These are phyloP conservation scores for Stemphylium vesicarium DNA, from an alignment of 2,329 filamentous ascomycete species.

Conservation along the genomic window DNA sequence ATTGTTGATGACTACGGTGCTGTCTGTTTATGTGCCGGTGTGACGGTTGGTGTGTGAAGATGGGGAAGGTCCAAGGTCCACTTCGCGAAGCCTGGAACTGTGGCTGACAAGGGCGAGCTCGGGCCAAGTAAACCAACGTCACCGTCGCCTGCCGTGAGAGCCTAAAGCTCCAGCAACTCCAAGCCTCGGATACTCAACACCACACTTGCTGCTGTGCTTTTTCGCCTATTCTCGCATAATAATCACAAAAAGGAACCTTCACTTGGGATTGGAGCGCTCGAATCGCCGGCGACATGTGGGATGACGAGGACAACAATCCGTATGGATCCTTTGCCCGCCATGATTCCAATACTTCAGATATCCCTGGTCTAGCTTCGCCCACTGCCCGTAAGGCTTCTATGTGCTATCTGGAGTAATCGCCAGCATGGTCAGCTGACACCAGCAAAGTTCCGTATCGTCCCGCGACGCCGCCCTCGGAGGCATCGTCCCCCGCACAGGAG, in stretches of 20 bases:
- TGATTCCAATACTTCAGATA: constrained; percentile 76
- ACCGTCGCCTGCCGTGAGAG: constrained; percentile 12
- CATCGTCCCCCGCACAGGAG: constrained; percentile 72
- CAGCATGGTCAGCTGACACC: constrained; percentile 13
- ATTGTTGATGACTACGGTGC: too few relatives aligned
- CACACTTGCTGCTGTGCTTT: not conserved
- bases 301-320: constrained; percentile 98
- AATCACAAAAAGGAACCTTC: not conserved
- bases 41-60: not conserved
- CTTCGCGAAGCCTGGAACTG: not conserved
- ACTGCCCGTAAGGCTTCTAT: constrained; percentile 43
- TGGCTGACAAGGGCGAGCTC: constrained; percentile 7
- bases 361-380: constrained; percentile 49
- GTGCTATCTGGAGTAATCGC: not conserved
- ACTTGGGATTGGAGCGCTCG: not conserved
- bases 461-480: constrained; percentile 71
- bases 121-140: constrained; percentile 16
- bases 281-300: constrained; percentile 74
- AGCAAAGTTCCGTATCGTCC: constrained; percentile 57
- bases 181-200: constrained; percentile 2
- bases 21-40: too few relatives aligned
- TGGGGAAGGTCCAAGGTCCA: not conserved
- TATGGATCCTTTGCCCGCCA: constrained; percentile 93
- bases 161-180: constrained; percentile 12
- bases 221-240: not conserved